phyloP scores from a whole-genome alignment of 306 rosid genomes.

The Sesbania bispinosa region DNA sequence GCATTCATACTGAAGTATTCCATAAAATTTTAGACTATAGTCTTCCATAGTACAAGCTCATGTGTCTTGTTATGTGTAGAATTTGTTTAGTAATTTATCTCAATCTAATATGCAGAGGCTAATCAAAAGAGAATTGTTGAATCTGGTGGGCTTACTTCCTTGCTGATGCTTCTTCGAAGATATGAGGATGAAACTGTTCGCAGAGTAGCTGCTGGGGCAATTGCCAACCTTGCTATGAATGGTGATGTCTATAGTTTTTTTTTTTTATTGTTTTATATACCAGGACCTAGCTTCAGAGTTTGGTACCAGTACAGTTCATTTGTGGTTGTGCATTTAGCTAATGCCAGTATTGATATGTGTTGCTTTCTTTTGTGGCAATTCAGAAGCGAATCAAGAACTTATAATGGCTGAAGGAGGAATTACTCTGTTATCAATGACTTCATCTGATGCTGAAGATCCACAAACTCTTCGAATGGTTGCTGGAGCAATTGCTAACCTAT shows the following conservation, averaged over 20 bases:
- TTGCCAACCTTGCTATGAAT: conserved; percentile 98
- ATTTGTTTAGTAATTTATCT: conserved; percentile 25
- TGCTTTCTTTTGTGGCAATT: conserved; percentile 33
- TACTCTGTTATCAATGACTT: conserved; percentile 80
- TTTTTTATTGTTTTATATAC: too few relatives aligned
- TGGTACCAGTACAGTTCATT: conserved; percentile 13
- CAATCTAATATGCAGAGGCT: conserved; percentile 74
- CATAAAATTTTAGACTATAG: neutral
- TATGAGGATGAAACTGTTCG: conserved; percentile 94
- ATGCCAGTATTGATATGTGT: conserved; percentile 12
- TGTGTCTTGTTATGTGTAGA: neutral
- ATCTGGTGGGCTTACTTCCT: conserved; percentile 92
- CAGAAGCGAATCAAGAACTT: conserved; percentile 97
- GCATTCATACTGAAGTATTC: neutral
- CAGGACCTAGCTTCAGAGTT: conserved; percentile 19
- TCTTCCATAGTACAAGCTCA: neutral
- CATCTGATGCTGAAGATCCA: conserved; percentile 96
- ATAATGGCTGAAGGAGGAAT: conserved; percentile 95
- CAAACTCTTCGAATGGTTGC: conserved; percentile 99
- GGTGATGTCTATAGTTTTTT: conserved; percentile 54
- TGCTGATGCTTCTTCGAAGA: conserved; percentile 95
- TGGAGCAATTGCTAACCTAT: conserved; percentile 93
- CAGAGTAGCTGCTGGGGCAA: conserved; percentile 98
- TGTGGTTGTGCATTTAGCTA: neutral
- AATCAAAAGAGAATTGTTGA: conserved; percentile 94